Evolutionary conservation across 495 filamentous ascomycete genomes (phyloP), one percentile per base, ranked within the genome.

Genomic region (Aspergillus sclerotiicarbonarius): DNA sequence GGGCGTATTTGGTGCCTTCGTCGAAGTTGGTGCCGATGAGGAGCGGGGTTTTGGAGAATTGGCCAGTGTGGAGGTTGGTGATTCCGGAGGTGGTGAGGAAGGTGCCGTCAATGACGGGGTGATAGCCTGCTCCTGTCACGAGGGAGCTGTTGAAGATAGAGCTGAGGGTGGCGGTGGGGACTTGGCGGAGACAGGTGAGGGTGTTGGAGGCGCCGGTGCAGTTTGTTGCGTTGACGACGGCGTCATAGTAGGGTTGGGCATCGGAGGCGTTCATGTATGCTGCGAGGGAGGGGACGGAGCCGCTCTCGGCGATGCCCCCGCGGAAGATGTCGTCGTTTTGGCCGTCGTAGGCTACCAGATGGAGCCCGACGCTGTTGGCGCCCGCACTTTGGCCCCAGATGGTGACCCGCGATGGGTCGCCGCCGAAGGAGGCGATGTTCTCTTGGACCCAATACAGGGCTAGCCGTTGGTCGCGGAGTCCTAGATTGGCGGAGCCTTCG

Each of bases 331-430:
- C 58, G 47, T 84, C 81, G 49, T 79, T 71, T 8, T 67, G 69
- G 16, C 68, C 68, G 1, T 64, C 71, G 49, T 80, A 80, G 2
- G 78, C 72, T 4, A 75, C 57, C 5, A 84, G 58, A n/a, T 84
- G 83, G 3, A 62, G 58, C 3, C 72, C 76, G 6, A 84, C 73
- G 35, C 71, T 76, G 12, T 72, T 63, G 13, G 71, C 80, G 7
- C 83, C 83, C 1, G 80, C 78, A 19, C 80, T 84, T 63, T 87
- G 83, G 50, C 84, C 86, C 75, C 82, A 83, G 56, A 87, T 83
- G 33, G 83, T 86, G 12, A 87, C 82, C 68, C 47, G 39, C 7
- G 8, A 13, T 0, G 60, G 60, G 37, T 62, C 60, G n/a, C 60
- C 60, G 4, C 60, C 33, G 59, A 82, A 80, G 10, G 64, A 63